A percentile compares a stretch with the other conserved stretches of the same genome.
Evolutionary conservation across 2,329 filamentous ascomycete species (phyloP).

Genomic region (Colletotrichum limetticola): DNA sequence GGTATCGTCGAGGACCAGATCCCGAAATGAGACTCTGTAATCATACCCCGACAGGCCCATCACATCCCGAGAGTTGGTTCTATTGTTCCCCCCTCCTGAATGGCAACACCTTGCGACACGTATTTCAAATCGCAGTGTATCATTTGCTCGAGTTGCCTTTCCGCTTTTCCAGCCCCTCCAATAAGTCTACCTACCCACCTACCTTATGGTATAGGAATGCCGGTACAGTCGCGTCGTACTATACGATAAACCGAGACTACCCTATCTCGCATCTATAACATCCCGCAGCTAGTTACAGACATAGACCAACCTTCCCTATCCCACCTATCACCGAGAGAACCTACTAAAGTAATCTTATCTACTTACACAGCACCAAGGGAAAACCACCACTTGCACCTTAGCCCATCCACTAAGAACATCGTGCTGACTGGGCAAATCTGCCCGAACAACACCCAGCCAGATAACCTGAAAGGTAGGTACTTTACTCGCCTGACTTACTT

Average conservation of each 20-base stretch:
- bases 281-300: neutral
- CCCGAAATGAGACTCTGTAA: neutral
- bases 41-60: constrained; percentile 6
- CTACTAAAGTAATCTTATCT: neutral
- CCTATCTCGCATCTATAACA: constrained; percentile 14
- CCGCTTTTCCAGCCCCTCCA: neutral
- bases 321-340: neutral
- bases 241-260: constrained; percentile 24
- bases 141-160: neutral
- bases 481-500: neutral
- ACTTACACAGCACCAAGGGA: neutral
- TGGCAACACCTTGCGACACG: neutral
- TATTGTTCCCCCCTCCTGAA: neutral
- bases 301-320: neutral
- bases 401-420: neutral
- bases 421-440: neutral
- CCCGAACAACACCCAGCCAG: neutral
- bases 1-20: neutral
- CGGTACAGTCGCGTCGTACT: neutral
- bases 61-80: constrained; percentile 1
- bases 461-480: neutral
- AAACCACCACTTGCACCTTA: neutral
- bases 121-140: neutral
- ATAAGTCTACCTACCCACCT: neutral
- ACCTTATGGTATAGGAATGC: neutral